A percentile compares a stretch with the other conserved stretches of the same genome.
Evolutionary conservation across 2,329 filamentous ascomycete genomes (phyloP).

Genomic region (Trichoderma sp.): DNA sequence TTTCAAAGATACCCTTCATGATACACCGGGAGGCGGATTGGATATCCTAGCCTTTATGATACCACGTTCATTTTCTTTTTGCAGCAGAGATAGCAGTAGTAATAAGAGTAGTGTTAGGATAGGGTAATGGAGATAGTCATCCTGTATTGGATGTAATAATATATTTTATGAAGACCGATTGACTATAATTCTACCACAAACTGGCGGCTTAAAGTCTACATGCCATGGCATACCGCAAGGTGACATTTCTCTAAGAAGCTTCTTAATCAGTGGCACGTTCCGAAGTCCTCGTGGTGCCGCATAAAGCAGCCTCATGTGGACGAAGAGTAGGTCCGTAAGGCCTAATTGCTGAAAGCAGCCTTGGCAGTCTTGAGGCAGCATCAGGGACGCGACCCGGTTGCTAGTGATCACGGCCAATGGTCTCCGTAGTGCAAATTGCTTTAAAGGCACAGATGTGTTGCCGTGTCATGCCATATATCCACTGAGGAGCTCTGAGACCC

Average conservation of each 20-base stretch:
- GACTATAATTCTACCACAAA: background rate
- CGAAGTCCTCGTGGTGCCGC: background rate
- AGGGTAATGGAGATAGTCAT: background rate
- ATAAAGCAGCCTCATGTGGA: background rate
- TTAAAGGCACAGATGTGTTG: background rate
- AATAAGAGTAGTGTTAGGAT: background rate
- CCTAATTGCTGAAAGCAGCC: background rate
- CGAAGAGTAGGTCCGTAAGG: background rate
- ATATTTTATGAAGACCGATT: background rate
- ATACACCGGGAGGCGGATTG: constrained; percentile 4
- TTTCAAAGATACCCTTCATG: constrained; percentile 9
- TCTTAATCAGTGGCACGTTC: background rate
- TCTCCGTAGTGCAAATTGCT: background rate
- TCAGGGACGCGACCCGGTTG: background rate
- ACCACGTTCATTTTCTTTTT: constrained; percentile 10
- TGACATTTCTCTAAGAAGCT: background rate
- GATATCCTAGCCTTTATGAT: constrained; percentile 11
- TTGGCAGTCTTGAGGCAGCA: background rate
- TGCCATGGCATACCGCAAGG: background rate
- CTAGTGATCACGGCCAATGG: background rate
- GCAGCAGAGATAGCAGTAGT: background rate
- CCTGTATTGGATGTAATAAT: background rate
- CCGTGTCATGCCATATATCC: background rate
- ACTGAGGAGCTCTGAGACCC: background rate
- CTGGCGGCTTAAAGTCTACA: background rate